These are phyloP conservation scores for Amphirosellinia nigrospora DNA, from an alignment of 495 filamentous ascomycete genomes.

Conservation along the genomic window DNA sequence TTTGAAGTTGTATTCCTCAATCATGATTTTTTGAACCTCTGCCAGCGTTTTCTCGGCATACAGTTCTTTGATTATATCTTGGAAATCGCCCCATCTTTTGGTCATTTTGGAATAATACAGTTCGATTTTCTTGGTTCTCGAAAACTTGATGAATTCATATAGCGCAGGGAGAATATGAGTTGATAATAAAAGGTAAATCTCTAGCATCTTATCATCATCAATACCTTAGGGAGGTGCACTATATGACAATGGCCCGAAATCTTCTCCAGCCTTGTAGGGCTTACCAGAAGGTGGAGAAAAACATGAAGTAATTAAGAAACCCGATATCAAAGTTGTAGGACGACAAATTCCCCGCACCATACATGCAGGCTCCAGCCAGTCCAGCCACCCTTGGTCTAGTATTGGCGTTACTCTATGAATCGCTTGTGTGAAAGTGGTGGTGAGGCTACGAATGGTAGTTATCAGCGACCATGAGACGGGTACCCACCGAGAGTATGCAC, in stretches of 20 bases:
- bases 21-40: constrained; percentile 50
- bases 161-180: background rate
- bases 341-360: background rate
- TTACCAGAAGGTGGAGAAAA: background rate
- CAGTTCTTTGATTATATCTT: constrained; percentile 43
- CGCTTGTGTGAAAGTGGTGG: background rate
- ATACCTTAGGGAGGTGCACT: background rate
- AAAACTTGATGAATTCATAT: background rate
- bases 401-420: background rate
- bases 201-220: background rate
- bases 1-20: constrained; percentile 48
- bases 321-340: background rate
- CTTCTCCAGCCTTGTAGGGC: constrained; percentile 11
- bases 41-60: constrained; percentile 53
- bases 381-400: constrained; percentile 6
- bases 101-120: constrained; percentile 44
- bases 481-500: background rate
- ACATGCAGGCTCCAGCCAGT: constrained; percentile 10
- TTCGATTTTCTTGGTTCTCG: background rate
- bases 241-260: background rate
- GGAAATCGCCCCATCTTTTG: constrained; percentile 49
- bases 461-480: background rate
- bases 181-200: background rate
- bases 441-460: constrained; percentile 19
- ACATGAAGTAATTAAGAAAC: background rate